A percentile compares a stretch with the other conserved stretches of the same genome.
Conservation (phyloP, 2,329 filamentous ascomycete genomes). For the Leptographium flavum region DNA sequence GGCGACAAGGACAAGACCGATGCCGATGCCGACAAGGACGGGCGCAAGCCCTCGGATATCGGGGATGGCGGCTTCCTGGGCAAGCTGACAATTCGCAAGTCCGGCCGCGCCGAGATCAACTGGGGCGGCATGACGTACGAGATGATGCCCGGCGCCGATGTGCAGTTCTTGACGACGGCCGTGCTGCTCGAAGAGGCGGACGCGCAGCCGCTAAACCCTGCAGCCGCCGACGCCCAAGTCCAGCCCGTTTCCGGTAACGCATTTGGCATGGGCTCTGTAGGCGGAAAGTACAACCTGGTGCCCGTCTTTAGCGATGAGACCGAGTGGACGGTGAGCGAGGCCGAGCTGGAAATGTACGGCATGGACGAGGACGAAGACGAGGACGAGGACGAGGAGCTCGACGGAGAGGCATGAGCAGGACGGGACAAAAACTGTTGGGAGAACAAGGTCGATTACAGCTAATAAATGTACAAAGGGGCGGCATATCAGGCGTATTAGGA, state of each 20-base stretch:
- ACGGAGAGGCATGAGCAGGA: background rate
- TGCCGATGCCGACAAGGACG: conserved; percentile 10
- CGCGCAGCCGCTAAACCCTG: conserved; percentile 27
- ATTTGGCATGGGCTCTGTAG: conserved; percentile 48
- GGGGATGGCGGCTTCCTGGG: conserved; percentile 40
- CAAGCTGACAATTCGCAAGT: conserved; percentile 44
- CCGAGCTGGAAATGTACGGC: conserved; percentile 3
- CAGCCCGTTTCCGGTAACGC: conserved; percentile 19
- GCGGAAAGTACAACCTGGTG: conserved; percentile 46
- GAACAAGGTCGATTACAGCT: no score
- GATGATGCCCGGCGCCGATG: conserved; percentile 35
- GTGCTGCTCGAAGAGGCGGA: conserved; percentile 45
- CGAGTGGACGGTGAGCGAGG: conserved; percentile 30
- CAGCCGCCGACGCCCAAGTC: conserved; percentile 16
- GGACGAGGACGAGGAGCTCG: background rate
- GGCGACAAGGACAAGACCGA: conserved; percentile 13
- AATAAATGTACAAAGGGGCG: no score
- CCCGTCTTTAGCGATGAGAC: conserved; percentile 44
- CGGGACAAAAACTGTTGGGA: no score
- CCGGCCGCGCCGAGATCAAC: conserved; percentile 45
- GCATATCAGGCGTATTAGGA: no score
- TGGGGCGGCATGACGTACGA: conserved; percentile 46
- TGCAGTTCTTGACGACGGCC: conserved; percentile 41
- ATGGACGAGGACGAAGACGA: background rate
- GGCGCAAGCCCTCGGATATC: conserved; percentile 16